A percentile compares a stretch with the other conserved stretches of the same genome.
Conservation (phyloP, 78 protist genomes). For the Guillardia theta region DNA sequence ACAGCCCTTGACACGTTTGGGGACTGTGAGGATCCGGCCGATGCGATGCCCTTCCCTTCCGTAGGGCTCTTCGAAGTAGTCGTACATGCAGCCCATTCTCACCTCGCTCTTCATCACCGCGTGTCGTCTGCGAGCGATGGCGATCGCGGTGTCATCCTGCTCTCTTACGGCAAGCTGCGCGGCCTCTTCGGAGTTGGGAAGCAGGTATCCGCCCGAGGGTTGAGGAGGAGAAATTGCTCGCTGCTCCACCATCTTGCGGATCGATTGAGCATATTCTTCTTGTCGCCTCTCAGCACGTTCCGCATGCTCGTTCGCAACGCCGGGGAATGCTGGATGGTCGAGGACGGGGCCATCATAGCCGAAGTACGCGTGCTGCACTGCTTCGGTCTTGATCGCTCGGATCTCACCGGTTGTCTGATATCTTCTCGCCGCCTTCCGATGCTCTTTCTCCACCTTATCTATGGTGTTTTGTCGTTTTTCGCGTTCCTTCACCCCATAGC, state of each 20-base stretch:
- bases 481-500: not conserved
- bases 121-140: not conserved
- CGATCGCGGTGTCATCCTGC: not conserved
- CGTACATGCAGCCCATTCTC: not conserved
- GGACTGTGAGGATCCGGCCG: not conserved
- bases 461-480: not conserved
- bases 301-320: conserved; percentile 8
- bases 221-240: not conserved
- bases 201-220: not conserved
- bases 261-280: not conserved
- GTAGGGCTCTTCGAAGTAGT: not conserved
- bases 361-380: not conserved
- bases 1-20: not conserved
- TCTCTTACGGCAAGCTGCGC: not conserved
- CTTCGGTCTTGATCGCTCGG: not conserved
- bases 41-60: not conserved
- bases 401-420: not conserved
- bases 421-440: not conserved
- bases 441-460: not conserved
- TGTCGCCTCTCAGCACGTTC: not conserved
- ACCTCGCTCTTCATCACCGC: not conserved
- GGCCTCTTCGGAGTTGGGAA: not conserved
- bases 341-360: conserved; percentile 21
- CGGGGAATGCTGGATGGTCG: conserved; percentile 26
- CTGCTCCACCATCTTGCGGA: not conserved